Evolutionary conservation across 441 rosid genomes (phyloP).

Genomic region (Rhodomyrtus psidioides): DNA sequence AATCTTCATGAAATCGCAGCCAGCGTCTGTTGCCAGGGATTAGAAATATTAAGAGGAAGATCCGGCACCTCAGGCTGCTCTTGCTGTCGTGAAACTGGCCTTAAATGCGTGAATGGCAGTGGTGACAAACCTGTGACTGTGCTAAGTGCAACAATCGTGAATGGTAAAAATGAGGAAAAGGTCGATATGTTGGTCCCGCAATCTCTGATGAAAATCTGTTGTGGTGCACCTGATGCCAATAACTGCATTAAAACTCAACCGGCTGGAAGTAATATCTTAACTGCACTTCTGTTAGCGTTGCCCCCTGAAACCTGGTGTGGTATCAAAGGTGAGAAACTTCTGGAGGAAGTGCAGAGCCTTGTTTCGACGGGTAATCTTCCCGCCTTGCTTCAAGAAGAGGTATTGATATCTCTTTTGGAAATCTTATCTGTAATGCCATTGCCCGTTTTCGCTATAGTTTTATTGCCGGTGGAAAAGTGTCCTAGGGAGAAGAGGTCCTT

Average conservation of each 20-base stretch:
- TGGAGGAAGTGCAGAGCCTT: conserved; percentile 5
- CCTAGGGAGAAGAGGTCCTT: neutral
- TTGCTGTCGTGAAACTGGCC: conserved; percentile 13
- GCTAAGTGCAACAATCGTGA: conserved; percentile 14
- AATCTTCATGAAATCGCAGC: conserved; percentile 16
- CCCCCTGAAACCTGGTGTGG: conserved; percentile 21
- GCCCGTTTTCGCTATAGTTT: neutral
- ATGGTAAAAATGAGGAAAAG: conserved; percentile 7
- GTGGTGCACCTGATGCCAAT: conserved; percentile 11
- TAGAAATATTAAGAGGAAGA: conserved; percentile 20
- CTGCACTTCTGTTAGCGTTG: conserved; percentile 22
- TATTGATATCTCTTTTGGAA: neutral
- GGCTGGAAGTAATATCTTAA: conserved; percentile 13
- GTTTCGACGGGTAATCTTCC: conserved; percentile 9
- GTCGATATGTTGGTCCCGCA: conserved; percentile 20
- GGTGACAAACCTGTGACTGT: conserved; percentile 13
- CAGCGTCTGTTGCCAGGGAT: conserved; percentile 24
- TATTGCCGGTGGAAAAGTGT: neutral
- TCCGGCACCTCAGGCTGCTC: neutral
- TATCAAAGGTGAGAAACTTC: conserved; percentile 18
- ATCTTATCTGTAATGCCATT: neutral
- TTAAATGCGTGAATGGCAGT: conserved; percentile 1
- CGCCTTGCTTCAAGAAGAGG: conserved; percentile 25
- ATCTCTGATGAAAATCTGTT: conserved; percentile 1
- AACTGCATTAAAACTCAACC: conserved; percentile 17